Percentiles rank a stretch among this genome's conserved stretches.
Evolutionary conservation across 306 rosid genomes (phyloP).

Genomic region (Hippophae tibetana): DNA sequence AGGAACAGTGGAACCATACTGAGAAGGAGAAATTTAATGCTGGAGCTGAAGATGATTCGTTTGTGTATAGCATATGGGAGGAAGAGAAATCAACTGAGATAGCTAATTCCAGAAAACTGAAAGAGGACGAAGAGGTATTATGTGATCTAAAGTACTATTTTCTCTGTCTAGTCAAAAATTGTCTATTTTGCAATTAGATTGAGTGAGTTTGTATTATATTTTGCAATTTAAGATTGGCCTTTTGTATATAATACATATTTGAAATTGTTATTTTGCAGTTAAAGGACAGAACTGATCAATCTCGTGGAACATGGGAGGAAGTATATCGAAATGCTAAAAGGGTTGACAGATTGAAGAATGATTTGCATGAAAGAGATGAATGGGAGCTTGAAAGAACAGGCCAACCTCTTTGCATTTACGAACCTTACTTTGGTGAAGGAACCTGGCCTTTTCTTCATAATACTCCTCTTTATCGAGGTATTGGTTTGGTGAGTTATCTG

Average conservation of each 20-base stretch:
- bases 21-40: slow-evolving; percentile 28
- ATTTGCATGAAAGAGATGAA: slow-evolving; percentile 92
- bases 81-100: slow-evolving; percentile 55
- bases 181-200: too few relatives aligned
- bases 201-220: background rate
- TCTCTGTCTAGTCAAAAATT: too few relatives aligned
- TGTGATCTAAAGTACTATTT: too few relatives aligned
- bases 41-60: slow-evolving; percentile 34
- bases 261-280: slow-evolving; percentile 41
- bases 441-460: slow-evolving; percentile 87
- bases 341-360: slow-evolving; percentile 68
- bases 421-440: slow-evolving; percentile 92
- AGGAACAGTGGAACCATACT: slow-evolving; percentile 57
- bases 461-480: slow-evolving; percentile 76
- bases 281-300: slow-evolving; percentile 79
- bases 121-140: slow-evolving; percentile 89
- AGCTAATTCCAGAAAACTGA: slow-evolving; percentile 44
- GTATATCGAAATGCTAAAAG: slow-evolving; percentile 72
- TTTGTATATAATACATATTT: slow-evolving; percentile 6
- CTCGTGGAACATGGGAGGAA: slow-evolving; percentile 90
- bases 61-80: slow-evolving; percentile 80
- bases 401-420: slow-evolving; percentile 84
- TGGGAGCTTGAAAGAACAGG: slow-evolving; percentile 95
- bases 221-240: slow-evolving; percentile 4
- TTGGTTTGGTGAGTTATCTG: slow-evolving; percentile 64